Percentiles rank a stretch among this genome's conserved stretches.
These are phyloP conservation scores for Adenanthera pavonina DNA, from an alignment of 306 rosid genomes.

Conservation along the genomic window DNA sequence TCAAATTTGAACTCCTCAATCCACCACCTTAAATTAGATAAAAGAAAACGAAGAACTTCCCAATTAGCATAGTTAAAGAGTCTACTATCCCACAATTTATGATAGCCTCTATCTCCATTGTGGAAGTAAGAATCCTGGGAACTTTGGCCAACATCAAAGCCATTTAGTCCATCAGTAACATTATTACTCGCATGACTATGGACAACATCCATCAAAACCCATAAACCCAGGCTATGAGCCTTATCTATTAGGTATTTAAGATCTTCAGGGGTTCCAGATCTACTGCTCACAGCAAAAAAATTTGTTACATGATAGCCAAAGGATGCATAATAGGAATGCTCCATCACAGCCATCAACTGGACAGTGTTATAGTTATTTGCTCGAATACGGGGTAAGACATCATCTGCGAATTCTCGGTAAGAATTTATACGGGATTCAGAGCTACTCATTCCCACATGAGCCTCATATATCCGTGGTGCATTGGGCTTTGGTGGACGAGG, in stretches of 20 bases:
- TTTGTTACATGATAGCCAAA: slow-evolving; percentile 95
- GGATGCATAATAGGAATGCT: slow-evolving; percentile 97
- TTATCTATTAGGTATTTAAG: slow-evolving; percentile 90
- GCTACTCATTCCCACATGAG: slow-evolving; percentile 99
- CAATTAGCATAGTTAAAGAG: slow-evolving; percentile 94
- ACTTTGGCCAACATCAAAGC: slow-evolving; percentile 95
- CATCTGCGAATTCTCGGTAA: slow-evolving; percentile 92
- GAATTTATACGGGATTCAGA: slow-evolving; percentile 83
- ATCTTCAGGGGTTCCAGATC: slow-evolving; percentile 98
- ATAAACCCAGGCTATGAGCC: slow-evolving; percentile 89
- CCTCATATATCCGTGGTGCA: slow-evolving; percentile 88
- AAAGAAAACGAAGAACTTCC: slow-evolving; percentile 98
- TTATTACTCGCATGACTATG: slow-evolving; percentile 98
- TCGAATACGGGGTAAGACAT: slow-evolving; percentile 79
- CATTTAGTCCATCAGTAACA: slow-evolving; percentile 92
- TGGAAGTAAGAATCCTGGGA: slow-evolving; percentile 93
- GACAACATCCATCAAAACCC: slow-evolving; percentile 88
- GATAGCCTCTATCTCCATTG: slow-evolving; percentile 86
- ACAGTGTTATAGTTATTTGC: slow-evolving; percentile 92
- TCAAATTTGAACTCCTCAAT: slow-evolving; percentile 89
- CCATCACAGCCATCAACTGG: slow-evolving; percentile 98
- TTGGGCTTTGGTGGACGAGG: slow-evolving; percentile 75
- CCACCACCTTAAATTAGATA: slow-evolving; percentile 97
- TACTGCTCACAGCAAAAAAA: slow-evolving; percentile 92
- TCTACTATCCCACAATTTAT: slow-evolving; percentile 94